Evolutionary conservation across 768 basidiomycete genomes (phyloP), one percentile per base, ranked within the genome.

Genomic region (Rhodotorula toruloides): DNA sequence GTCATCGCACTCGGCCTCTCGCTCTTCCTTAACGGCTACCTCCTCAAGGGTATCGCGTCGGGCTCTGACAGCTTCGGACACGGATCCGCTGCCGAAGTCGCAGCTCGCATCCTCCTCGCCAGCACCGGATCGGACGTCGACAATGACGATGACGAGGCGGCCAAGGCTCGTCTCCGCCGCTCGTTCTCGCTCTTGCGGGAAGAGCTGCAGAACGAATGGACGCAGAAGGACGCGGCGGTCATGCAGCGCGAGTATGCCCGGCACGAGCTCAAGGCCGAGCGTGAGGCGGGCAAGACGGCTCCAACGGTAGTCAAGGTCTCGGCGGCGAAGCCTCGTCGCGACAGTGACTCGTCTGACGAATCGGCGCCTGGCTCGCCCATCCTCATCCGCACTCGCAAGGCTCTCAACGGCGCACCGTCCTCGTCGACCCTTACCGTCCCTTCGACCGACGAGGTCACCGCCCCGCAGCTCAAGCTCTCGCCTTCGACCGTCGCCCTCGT

Each of bases 11-110:
- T 99, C 31, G 88, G 86, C 5, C 83, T 94, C 65, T 89, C 87
- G 65, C 87, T 97, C 63, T 84, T 86, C 61, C 81, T 99, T 63
- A 99, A 99, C 69, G 93, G 92, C 7, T 97, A 90, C 75, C 82
- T 97, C 22, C 83, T 99, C 64, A 93, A 91, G 78, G 81, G 81
- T 31, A 80, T 81, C 61, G 80, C 81, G 1, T 77, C 78, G 5
- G 75, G 74, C 22, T 65, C 72, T 2, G 77, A 77, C 61, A 76
- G 76, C 47, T 78, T 77, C 58, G 77, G 76, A 1, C 77, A 79
- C 10, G 77, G 78, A 12, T 78, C 78, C 16, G 79, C 79, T 27
- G 79, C 79, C 47, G 79, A 79, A 36, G 74, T 76, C 9, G 76
- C 76, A 19, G 78, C 79, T 37, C 76, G 77, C 10, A 73, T 81